Percentiles rank a stretch among this genome's conserved stretches.
Conservation (phyloP, 108 stramenopile species). For the Mayamaea pseudoterrestris region DNA sequence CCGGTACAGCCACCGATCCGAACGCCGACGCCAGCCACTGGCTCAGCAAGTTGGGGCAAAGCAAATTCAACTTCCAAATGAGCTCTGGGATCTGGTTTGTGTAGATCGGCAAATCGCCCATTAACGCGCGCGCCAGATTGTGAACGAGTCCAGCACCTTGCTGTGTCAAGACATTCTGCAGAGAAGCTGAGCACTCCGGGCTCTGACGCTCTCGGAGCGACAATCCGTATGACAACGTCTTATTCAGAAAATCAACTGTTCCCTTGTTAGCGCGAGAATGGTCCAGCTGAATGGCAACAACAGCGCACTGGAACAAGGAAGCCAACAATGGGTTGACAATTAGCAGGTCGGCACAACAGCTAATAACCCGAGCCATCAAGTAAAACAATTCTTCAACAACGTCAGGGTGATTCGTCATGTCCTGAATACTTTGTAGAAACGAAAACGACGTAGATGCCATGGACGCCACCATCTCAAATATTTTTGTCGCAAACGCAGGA, state of each 20-base stretch:
- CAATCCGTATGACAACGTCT: slow-evolving; percentile 46
- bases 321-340: slow-evolving; percentile 45
- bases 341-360: slow-evolving; percentile 67
- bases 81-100: slow-evolving; percentile 61
- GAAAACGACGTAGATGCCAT: slow-evolving; percentile 50
- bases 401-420: slow-evolving; percentile 83
- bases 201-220: slow-evolving; percentile 20
- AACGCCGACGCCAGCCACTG: slow-evolving; percentile 64
- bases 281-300: slow-evolving; percentile 66
- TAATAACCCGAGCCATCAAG: slow-evolving; percentile 73
- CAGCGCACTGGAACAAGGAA: slow-evolving; percentile 62
- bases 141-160: slow-evolving; percentile 62
- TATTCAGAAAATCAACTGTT: slow-evolving; percentile 69
- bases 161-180: slow-evolving; percentile 38
- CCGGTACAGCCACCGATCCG: slow-evolving; percentile 23
- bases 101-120: slow-evolving; percentile 75
- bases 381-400: slow-evolving; percentile 95
- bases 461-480: slow-evolving; percentile 68
- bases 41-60: slow-evolving; percentile 42
- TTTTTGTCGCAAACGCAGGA: slow-evolving; percentile 20
- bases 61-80: slow-evolving; percentile 58
- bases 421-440: slow-evolving; percentile 39
- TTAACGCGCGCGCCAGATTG: slow-evolving; percentile 46
- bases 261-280: slow-evolving; percentile 83
- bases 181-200: slow-evolving; percentile 26